These are phyloP conservation scores for Paecilomyces fulvus DNA, from an alignment of 2,329 filamentous ascomycete species.

Conservation along the genomic window DNA sequence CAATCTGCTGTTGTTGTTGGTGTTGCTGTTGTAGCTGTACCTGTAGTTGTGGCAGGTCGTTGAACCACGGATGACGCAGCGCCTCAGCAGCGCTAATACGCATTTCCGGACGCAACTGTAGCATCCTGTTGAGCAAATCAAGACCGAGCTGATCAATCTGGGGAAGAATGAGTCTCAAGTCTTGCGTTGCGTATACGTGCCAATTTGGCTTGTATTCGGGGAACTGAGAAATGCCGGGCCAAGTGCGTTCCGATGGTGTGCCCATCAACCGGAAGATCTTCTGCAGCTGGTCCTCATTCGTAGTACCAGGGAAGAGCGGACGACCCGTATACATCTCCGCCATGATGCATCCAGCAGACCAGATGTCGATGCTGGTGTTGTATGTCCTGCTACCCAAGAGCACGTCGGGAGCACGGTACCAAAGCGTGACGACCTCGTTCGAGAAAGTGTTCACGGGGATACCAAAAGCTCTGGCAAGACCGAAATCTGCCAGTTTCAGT, in stretches of 20 bases:
- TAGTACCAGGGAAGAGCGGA: slow-evolving; percentile 92
- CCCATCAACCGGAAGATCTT: slow-evolving; percentile 99
- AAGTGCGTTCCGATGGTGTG: slow-evolving; percentile 87
- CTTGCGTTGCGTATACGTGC: slow-evolving; percentile 88
- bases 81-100: slow-evolving; percentile 82
- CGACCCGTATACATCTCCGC: slow-evolving; percentile 98
- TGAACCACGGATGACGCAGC: slow-evolving; percentile 87
- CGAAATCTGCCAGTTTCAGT: slow-evolving; percentile 90
- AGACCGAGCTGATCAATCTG: slow-evolving; percentile 84
- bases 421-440: slow-evolving; percentile 94
- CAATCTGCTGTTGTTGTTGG: slow-evolving; percentile 24
- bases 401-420: slow-evolving; percentile 96
- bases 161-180: slow-evolving; percentile 75
- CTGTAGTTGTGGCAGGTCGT: slow-evolving; percentile 51
- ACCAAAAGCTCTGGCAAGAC: slow-evolving; percentile 85
- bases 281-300: slow-evolving; percentile 93
- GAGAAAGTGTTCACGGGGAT: slow-evolving; percentile 98
- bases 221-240: slow-evolving; percentile 90
- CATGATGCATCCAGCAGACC: slow-evolving; percentile 99
- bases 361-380: slow-evolving; percentile 99
- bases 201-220: slow-evolving; percentile 98
- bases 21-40: slow-evolving; percentile 37
- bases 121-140: slow-evolving; percentile 80
- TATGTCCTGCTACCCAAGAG: slow-evolving; percentile 90
- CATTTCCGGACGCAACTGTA: slow-evolving; percentile 86